Evolutionary conservation across 768 basidiomycete species (phyloP).

Genomic region (Tephrocybe rancida): DNA sequence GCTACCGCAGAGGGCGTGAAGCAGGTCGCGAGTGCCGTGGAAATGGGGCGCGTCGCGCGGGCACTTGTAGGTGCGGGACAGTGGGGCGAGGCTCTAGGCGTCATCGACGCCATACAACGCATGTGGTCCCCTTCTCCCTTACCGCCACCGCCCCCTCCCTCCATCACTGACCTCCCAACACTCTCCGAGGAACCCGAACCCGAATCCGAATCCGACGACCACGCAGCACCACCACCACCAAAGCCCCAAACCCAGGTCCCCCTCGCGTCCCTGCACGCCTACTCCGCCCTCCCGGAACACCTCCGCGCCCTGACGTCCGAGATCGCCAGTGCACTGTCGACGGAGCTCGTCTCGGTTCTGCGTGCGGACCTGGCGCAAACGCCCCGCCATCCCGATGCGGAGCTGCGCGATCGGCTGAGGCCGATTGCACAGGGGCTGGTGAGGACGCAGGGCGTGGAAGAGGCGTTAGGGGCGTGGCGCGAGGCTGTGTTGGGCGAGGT

Average conservation of each 20-base stretch:
- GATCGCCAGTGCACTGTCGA: slow-evolving; percentile 75
- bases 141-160: neutral
- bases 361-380: slow-evolving; percentile 64
- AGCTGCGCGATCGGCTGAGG: slow-evolving; percentile 62
- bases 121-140: slow-evolving; percentile 42
- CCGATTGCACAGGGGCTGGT: slow-evolving; percentile 80
- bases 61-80: slow-evolving; percentile 82
- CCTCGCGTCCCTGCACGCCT: slow-evolving; percentile 71
- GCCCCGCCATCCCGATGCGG: slow-evolving; percentile 32
- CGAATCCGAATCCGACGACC: too few relatives aligned
- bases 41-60: slow-evolving; percentile 73
- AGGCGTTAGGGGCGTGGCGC: slow-evolving; percentile 70
- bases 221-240: neutral
- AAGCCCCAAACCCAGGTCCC: slow-evolving; percentile 46
- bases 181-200: slow-evolving; percentile 9
- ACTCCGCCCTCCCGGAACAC: slow-evolving; percentile 73
- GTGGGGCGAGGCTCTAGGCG: slow-evolving; percentile 82
- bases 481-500: slow-evolving; percentile 68
- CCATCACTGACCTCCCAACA: neutral
- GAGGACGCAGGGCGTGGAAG: slow-evolving; percentile 70
- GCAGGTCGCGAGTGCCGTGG: slow-evolving; percentile 70
- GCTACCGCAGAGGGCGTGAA: slow-evolving; percentile 63
- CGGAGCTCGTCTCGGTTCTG: slow-evolving; percentile 75
- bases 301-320: slow-evolving; percentile 72
- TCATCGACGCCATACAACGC: slow-evolving; percentile 68